Base-by-base conservation (phyloP, 306 rosid species). In the Echinosophora koreensis region DNA sequence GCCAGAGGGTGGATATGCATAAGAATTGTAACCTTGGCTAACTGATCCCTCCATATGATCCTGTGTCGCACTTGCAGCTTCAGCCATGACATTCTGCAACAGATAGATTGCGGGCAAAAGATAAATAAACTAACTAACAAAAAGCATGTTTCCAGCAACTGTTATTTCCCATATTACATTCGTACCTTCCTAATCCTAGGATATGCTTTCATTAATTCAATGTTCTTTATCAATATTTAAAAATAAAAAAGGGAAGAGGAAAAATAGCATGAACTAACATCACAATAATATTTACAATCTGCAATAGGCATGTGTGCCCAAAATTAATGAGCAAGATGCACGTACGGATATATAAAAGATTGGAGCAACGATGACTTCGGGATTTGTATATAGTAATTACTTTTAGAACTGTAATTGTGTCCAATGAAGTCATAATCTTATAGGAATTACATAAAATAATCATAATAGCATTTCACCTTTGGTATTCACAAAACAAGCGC, bases 1-100 rank as follows among this genome's bases (percentile, higher is more conserved):
- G 10, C 64, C 38, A 52, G 79, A 27, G 41, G 73, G 75, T 22
- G 86, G 79, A 55, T 82, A 77, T 37, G 75, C 57, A 71, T 71
- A 82, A 6, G 82, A 66, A 71, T 57, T 71, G 66, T 77, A 71
- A 30, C 66, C 75, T 46, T 74, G 76, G 64, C 49, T 55, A n/a
- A 57, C 54, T 46, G 82, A 42, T 54, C 78, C 74, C 18, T 78
- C 85, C 52, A 73, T 57, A 7, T 67, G 76, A 32, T 82, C 73
- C 60, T 56, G 82, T 5, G 64, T 3, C 4, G 86, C 44, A 55
- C 66, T 71, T 46, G 86, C 79, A 46, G 82, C 86, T 64, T 77
- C 86, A 37, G 76, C 86, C 75, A 82, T 65, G 51, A 77, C 77
- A 37, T 82, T 82, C 86, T 77, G 82, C 44, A 41, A 49, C 69